Conservation (phyloP, 495 filamentous ascomycete genomes). For the Aspergillus baeticus region DNA sequence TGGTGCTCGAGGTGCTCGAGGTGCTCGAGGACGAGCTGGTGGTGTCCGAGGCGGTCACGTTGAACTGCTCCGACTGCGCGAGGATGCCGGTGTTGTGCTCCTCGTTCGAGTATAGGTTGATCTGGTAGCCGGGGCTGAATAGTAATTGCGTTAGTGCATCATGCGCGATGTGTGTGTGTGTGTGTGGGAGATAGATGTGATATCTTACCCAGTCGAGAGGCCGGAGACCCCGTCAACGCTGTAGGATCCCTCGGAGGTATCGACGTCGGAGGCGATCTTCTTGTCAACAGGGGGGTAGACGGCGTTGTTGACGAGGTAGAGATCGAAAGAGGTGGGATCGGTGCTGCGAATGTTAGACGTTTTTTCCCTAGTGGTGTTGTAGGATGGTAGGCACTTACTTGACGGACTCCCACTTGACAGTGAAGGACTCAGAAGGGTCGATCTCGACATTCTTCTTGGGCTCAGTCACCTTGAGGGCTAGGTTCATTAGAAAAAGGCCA, state of each 20-base stretch:
- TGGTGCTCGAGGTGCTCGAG: constrained; percentile 14
- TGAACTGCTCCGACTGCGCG: constrained; percentile 41
- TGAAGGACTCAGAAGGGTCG: constrained; percentile 27
- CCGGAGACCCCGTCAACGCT: constrained; percentile 24
- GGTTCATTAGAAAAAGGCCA: background rate
- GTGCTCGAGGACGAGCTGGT: constrained; percentile 15
- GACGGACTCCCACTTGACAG: constrained; percentile 39
- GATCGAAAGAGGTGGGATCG: constrained; percentile 33
- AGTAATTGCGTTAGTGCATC: constrained; percentile 5
- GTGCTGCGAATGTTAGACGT: constrained; percentile 20
- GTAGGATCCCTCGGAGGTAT: constrained; percentile 37
- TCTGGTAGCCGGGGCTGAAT: constrained; percentile 38
- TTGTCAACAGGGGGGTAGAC: constrained; percentile 42
- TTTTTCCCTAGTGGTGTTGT: background rate
- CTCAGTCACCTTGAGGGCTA: constrained; percentile 34
- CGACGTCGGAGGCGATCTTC: constrained; percentile 39
- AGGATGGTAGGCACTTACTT: constrained; percentile 18
- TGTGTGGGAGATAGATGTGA: background rate
- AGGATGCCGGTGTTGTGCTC: constrained; percentile 38
- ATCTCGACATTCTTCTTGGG: constrained; percentile 31
- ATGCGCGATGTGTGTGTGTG: no score
- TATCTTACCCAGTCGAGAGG: constrained; percentile 29
- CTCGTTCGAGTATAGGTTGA: constrained; percentile 35
- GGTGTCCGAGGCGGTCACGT: constrained; percentile 25
- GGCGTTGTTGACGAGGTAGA: constrained; percentile 40